Conservation (phyloP, 2,329 filamentous ascomycete species). For the Thelonectria rubi region DNA sequence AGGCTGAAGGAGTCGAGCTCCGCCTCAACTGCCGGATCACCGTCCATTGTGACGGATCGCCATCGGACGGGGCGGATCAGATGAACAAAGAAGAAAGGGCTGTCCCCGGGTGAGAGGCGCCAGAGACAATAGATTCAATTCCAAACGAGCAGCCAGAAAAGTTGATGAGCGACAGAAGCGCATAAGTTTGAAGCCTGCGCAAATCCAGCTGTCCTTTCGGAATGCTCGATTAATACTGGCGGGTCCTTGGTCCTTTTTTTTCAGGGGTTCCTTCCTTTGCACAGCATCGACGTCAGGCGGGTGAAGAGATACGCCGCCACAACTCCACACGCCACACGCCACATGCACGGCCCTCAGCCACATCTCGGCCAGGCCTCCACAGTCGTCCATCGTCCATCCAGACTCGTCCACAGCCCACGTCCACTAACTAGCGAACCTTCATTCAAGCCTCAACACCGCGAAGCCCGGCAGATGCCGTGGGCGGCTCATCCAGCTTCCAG, state of each 20-base stretch:
- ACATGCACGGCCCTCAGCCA: slow-evolving; percentile 11
- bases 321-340: slow-evolving; percentile 17
- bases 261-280: slow-evolving; percentile 34
- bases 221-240: slow-evolving; percentile 28
- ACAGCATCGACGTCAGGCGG: slow-evolving; percentile 16
- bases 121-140: slow-evolving; percentile 7
- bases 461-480: slow-evolving; percentile 4
- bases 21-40: slow-evolving; percentile 74
- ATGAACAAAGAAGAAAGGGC: background rate
- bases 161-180: slow-evolving; percentile 19
- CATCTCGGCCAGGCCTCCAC: slow-evolving; percentile 3
- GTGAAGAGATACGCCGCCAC: slow-evolving; percentile 12
- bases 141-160: slow-evolving; percentile 27
- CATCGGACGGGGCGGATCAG: slow-evolving; percentile 30
- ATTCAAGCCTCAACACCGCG: background rate
- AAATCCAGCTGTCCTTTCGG: slow-evolving; percentile 39
- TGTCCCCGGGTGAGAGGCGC: slow-evolving; percentile 19
- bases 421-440: background rate
- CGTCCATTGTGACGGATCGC: slow-evolving; percentile 66
- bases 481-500: background rate
- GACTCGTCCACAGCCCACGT: too few relatives aligned
- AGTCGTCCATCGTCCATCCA: background rate
- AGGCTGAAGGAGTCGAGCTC: slow-evolving; percentile 87
- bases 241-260: slow-evolving; percentile 34
- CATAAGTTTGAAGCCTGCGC: slow-evolving; percentile 31